Percentiles rank a stretch among this genome's conserved stretches.
These are phyloP conservation scores for Phytophthora uliginosa DNA, from an alignment of 352 stramenopile species.

Conservation along the genomic window DNA sequence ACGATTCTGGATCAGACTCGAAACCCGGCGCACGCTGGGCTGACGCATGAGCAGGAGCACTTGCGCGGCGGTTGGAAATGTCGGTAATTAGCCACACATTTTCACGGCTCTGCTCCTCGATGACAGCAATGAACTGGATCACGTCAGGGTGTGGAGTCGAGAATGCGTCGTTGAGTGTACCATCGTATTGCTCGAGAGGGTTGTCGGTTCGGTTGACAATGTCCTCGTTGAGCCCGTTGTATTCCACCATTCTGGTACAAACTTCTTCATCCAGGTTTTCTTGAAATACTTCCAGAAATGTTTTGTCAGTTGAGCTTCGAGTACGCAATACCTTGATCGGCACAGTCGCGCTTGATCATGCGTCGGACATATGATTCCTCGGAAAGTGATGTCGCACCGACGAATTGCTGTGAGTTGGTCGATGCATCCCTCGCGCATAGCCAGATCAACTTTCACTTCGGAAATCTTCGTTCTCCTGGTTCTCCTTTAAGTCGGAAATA, in stretches of 20 bases:
- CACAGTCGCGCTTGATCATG: neutral
- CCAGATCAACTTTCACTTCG: neutral
- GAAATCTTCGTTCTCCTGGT: conserved; percentile 2
- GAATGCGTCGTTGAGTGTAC: neutral
- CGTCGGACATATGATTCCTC: neutral
- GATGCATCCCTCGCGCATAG: conserved; percentile 4
- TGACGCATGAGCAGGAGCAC: neutral
- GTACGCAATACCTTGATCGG: neutral
- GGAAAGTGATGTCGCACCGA: neutral
- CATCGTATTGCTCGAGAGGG: neutral
- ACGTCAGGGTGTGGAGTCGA: neutral
- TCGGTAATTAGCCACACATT: conserved; percentile 3
- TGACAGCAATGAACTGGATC: conserved; percentile 11
- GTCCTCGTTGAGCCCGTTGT: neutral
- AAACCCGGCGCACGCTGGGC: neutral
- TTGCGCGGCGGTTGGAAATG: conserved; percentile 12
- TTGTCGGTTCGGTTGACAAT: neutral
- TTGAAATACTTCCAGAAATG: neutral
- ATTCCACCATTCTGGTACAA: neutral
- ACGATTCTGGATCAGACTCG: neutral
- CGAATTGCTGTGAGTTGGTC: conserved; percentile 5
- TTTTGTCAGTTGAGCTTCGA: neutral
- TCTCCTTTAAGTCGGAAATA: too few relatives aligned
- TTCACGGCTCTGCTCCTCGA: conserved; percentile 7
- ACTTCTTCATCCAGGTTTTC: conserved; percentile 15